Base-by-base conservation (phyloP, 441 rosid species). In the Lepidium campestre region DNA sequence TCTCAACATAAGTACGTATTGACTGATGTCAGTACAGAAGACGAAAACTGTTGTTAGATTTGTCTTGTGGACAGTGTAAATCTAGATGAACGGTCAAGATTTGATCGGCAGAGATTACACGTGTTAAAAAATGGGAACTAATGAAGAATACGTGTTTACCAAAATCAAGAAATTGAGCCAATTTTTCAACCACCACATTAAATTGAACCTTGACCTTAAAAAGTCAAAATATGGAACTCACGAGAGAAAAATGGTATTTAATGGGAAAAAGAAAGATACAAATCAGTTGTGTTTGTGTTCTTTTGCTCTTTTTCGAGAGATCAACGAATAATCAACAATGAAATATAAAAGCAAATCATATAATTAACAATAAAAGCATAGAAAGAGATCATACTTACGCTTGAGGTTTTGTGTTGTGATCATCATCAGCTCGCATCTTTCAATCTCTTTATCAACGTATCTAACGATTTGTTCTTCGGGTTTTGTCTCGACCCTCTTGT, bases 401-500 rank as follows among this genome's bases (percentile, higher is more conserved):
- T 31, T 69, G 72, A 67, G 56, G 69, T 66, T 6, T 65, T 73
- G 49, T 7, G 50, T 31, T 41, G n/a, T 7, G 65, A 50, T 47
- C 70, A 65, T 31, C 37, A 83, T 85, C 78, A 93, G 85, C 76
- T 93, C 55, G 75, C 90, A 48, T 90, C 95, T 79, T 79, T 90
- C 74, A 93, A 90, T 71, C 91, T 82, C 82, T 84, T 93, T 60
- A 90, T 93, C 74, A 89, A 77, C 7, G 87, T 64, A 72, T 93
- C 95, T 66, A 93, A 79, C 7, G 98, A 93, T 76, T 93, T 89
- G 83, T 86, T 93, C 79, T 87, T 93, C 0, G 97, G 91, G 50
- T 93, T 93, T 74, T 81, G 91, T 82, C 77, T 82, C 63, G 91
- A 75, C 64, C 89, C 96, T 79, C 99, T 85, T 62, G 82, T 82